Base-by-base conservation (phyloP, 1,284 basidiomycete genomes). In the Termitomyces sp. region DNA sequence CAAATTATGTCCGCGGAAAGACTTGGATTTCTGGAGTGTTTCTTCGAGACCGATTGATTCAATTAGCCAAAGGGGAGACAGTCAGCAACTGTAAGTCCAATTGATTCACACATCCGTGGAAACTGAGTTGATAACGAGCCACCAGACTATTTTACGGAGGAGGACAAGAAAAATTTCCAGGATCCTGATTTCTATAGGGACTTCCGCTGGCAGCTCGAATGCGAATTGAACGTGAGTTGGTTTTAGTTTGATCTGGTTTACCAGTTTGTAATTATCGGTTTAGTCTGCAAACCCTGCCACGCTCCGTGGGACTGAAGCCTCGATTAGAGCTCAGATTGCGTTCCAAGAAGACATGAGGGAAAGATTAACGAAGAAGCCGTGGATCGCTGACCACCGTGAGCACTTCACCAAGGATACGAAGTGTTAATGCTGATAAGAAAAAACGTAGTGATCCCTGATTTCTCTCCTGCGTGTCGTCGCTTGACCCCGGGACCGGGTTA, bases 401-500 rank as follows among this genome's bases (percentile, higher is more conserved):
- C 65, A 30, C 3, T 21, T 44, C 46, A 52, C 1, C 19, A n/a
- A 49, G 38, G 12, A 40, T 8, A 34, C 39, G 41, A 26, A 21
- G 30, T 38, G 40, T 17, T 19, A 26, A 9, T 13, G 36, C 52
- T 60, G 52, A 50, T 49, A 41, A 47, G 3, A 5, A 40, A 28
- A 19, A 45, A 47, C 21, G 19, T 40, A 84, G 82, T 84, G 9
- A 71, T 84, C 19, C 83, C 84, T 2, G 74, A 76, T 47, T 86
- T 85, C 61, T 70, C 77, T 3, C 78, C 83, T 12, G 74, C 71
- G 8, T 86, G 82, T 64, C 73, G 81, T 33, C 73, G 84, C 39
- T 66, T 85, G 40, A 86, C 84, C 0, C 83, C 84, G 2, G 84
- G 83, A 0, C 82, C 82, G 31, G 83, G 84, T 2, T 87, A 84